phyloP scores from a whole-genome alignment of 768 basidiomycete species.

The Russula earlei region DNA sequence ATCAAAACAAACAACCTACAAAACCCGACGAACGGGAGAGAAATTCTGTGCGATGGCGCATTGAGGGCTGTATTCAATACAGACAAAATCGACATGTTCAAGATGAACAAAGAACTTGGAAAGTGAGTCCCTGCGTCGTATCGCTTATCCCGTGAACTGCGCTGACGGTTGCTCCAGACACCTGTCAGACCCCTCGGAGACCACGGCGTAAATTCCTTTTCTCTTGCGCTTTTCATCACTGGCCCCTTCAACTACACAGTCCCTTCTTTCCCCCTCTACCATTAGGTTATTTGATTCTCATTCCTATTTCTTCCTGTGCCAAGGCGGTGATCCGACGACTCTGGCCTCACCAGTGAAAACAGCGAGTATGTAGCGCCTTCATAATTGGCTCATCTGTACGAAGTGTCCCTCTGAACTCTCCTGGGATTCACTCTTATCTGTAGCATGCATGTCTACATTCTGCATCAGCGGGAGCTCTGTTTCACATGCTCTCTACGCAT shows the following conservation, averaged over 20 bases:
- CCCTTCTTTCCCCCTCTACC: neutral
- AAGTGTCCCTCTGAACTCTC: slow-evolving; percentile 4
- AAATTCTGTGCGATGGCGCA: slow-evolving; percentile 73
- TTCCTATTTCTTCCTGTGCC: slow-evolving; percentile 5
- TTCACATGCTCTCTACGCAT: slow-evolving; percentile 1
- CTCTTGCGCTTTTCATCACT: neutral
- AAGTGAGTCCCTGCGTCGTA: slow-evolving; percentile 36
- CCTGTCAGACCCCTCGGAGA: slow-evolving; percentile 15
- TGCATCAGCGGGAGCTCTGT: neutral
- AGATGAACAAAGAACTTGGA: slow-evolving; percentile 87
- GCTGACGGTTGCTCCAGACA: slow-evolving; percentile 10
- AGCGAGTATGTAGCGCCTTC: slow-evolving; percentile 12
- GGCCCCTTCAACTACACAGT: neutral
- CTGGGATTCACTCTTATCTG: slow-evolving; percentile 7
- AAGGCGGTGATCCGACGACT: neutral
- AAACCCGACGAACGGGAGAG: slow-evolving; percentile 74
- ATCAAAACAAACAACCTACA: slow-evolving; percentile 77
- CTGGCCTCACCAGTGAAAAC: neutral
- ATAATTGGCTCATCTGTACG: slow-evolving; percentile 16
- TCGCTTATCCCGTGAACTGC: neutral
- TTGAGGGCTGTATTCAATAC: slow-evolving; percentile 68
- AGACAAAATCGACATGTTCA: slow-evolving; percentile 87
- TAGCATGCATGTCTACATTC: slow-evolving; percentile 11
- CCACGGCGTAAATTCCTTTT: slow-evolving; percentile 11
- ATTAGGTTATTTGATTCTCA: slow-evolving; percentile 15